A percentile compares a stretch with the other conserved stretches of the same genome.
phyloP scores from a whole-genome alignment of 2,329 filamentous ascomycete species.

The Pseudocercospora vitis region DNA sequence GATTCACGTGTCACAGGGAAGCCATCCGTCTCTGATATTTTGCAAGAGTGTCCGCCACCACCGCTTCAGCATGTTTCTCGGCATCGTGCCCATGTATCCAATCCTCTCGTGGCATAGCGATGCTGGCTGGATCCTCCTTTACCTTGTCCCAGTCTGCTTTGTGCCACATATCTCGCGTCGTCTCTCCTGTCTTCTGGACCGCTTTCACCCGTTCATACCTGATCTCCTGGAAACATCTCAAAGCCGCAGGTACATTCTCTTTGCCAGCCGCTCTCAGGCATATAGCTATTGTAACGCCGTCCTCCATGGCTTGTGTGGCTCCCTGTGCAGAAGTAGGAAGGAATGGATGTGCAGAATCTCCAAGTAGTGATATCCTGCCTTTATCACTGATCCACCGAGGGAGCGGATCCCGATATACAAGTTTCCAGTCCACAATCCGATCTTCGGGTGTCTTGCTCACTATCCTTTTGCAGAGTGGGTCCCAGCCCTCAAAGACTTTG shows the following conservation, averaged over 20 bases:
- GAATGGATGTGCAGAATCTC: conserved; percentile 69
- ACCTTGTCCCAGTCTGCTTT: conserved; percentile 51
- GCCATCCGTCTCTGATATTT: neutral
- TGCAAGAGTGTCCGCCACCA: neutral
- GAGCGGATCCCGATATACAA: conserved; percentile 2
- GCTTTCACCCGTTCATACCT: conserved; percentile 2
- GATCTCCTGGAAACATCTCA: neutral
- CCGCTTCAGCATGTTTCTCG: conserved; percentile 43
- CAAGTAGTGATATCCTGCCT: conserved; percentile 56
- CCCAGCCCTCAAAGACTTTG: conserved; percentile 4
- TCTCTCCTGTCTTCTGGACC: conserved; percentile 11
- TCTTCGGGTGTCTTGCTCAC: conserved; percentile 5
- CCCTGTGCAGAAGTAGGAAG: conserved; percentile 62
- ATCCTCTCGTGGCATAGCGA: conserved; percentile 49
- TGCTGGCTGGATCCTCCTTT: conserved; percentile 46
- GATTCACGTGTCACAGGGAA: neutral
- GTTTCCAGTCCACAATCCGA: conserved; percentile 7
- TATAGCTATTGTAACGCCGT: conserved; percentile 58
- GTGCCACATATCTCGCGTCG: conserved; percentile 47
- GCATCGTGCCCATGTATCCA: conserved; percentile 53
- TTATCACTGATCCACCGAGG: conserved; percentile 3
- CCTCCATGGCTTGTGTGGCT: conserved; percentile 65
- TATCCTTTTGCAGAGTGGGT: neutral
- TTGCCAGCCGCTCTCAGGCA: neutral
- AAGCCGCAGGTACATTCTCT: neutral